Base-by-base conservation (phyloP, 164 flowering plant genomes). In the Kingdonia uniflora region DNA sequence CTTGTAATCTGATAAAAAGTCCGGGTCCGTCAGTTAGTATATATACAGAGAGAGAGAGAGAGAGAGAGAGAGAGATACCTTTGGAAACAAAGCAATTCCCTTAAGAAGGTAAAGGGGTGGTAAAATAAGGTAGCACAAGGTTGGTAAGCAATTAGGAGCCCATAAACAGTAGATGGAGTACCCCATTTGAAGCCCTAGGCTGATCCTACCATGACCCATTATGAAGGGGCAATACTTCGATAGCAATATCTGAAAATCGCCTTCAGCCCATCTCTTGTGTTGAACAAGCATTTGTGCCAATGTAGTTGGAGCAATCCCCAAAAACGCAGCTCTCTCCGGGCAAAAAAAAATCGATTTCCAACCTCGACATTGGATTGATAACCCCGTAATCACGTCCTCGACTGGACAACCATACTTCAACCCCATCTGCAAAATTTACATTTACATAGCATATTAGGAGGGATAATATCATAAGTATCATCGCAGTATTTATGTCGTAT, bases 231-330 rank as follows among this genome's bases (percentile, higher is more conserved):
- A 65, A 47, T 74, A 72, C 54, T 59, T 72, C 0, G 87, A 75
- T 0, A 82, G 48, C 10, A 81, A 20, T n/a, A 87, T 74, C 65
- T 77, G 87, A 16, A 85, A 53, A 43, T 79, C 73, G 10, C 90
- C 96, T 69, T 82, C 96, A 2, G 81, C 66, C 92, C 92, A 84
- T 74, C 96, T 73, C 70, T 79, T 82, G 38, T 79, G 86, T 60
- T 82, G 89, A 24, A 80, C 76, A 6, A 87, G 75, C 14, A 71
- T 38, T 33, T 79, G 69, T 35, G 51, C 59, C 19, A 83, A 61
- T 25, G 81, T 72, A 10, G 68, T 69, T 13, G 82, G 68, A 24
- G 78, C 80, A 37, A 79, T 17, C 1, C 90, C 95, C 42, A 83
- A 41, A 72, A 83, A 83, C 0, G 65, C 81, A 11, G 24, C 41